Base-by-base conservation (phyloP, 1,139 yeast genomes). In the Debaryomyces psychrophilus region DNA sequence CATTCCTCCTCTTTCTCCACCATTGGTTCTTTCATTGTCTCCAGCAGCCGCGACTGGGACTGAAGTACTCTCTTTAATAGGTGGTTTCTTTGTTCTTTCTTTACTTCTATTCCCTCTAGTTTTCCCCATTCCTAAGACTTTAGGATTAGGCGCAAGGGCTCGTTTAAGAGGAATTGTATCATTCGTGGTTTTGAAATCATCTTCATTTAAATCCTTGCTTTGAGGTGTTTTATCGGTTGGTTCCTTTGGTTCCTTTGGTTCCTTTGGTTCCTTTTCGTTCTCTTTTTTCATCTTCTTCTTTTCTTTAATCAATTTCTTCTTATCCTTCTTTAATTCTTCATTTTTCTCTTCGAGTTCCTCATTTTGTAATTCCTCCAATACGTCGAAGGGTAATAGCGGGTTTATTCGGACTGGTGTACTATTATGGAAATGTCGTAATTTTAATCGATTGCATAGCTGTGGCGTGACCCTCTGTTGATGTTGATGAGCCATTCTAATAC, bases 351-450 rank as follows among this genome's bases (percentile, higher is more conserved):
- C 66, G 18, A 63, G 53, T n/a, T 67, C 71, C 3, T 67, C 71
- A 34, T 57, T 57, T 33, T 60, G 61, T 6, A 65, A 52, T 42
- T 66, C 71, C 37, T 67, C 71, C 8, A 65, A 51, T 9, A 67
- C 63, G 48, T 67, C 71, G 44, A 67, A 65, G 8, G 71, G 71
- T 26, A 67, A 49, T 37, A 67, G 52, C 5, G 71, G 71, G 44
- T 67, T 67, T 11, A 67, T 53, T n/a, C 9, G 26, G 18, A 27
- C 23, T 7, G 26, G 34, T 27, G 22, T 17, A 28, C 18, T 12
- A 8, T 27, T 20, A 20, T 38, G 41, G 20, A 38, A 38, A 12
- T 6, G 22, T 38, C 41, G 41, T 14, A n/a, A 47, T 42, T 20
- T 40, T 8, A 12, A 47, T 38, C 3, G 45, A 15, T 35, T n/a